These are phyloP conservation scores for Protomyces inouyei DNA, from an alignment of 1,139 yeast species.

Conservation along the genomic window DNA sequence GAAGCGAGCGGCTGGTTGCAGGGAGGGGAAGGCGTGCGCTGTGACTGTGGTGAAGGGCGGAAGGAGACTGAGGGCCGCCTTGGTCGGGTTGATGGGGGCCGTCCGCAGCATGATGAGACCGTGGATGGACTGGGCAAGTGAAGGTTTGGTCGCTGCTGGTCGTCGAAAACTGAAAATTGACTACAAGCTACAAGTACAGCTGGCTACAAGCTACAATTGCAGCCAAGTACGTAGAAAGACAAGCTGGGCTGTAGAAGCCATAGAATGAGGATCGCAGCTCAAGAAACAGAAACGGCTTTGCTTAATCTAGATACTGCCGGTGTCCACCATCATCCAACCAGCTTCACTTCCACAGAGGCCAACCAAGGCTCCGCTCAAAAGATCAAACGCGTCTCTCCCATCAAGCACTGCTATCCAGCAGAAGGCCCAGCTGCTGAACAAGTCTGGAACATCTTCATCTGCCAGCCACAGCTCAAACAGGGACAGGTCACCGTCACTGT, in stretches of 20 bases:
- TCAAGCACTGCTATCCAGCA: background rate
- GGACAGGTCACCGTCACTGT: conserved; percentile 41
- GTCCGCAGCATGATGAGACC: background rate
- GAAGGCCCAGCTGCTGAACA: conserved; percentile 6
- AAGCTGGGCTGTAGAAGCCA: too few relatives aligned
- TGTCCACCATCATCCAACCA: background rate
- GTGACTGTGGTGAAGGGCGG: conserved; percentile 1
- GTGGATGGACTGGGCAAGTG: background rate
- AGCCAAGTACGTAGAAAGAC: too few relatives aligned
- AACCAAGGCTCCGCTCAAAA: conserved; percentile 18
- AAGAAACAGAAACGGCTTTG: background rate
- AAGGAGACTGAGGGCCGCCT: background rate
- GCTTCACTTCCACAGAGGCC: background rate
- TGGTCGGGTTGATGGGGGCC: background rate
- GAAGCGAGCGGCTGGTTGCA: conserved; percentile 6
- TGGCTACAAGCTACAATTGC: too few relatives aligned
- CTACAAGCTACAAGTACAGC: too few relatives aligned
- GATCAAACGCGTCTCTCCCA: conserved; percentile 4
- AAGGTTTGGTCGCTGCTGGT: background rate
- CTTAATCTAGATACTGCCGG: background rate
- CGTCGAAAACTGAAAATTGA: background rate
- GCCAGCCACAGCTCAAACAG: conserved; percentile 2
- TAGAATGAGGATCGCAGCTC: background rate
- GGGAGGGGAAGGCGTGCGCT: conserved; percentile 15
- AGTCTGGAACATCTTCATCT: conserved; percentile 26